A percentile compares a stretch with the other conserved stretches of the same genome.
These are phyloP conservation scores for Pontederia paniculata DNA, from an alignment of 176 grass and related monocot species.

Conservation along the genomic window DNA sequence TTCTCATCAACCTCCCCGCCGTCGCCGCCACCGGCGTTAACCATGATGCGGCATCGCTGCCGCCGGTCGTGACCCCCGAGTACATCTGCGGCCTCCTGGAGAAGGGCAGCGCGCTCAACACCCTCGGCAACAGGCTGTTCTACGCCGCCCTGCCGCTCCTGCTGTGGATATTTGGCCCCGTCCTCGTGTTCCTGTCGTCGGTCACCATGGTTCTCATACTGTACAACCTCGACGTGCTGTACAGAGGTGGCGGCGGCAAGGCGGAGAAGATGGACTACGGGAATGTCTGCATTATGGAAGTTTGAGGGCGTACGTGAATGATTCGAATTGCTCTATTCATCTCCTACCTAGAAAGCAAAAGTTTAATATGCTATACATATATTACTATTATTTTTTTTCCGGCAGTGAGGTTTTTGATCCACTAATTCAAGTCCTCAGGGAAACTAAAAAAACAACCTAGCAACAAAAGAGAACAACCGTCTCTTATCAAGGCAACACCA, in stretches of 20 bases:
- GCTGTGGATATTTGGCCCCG: constrained; percentile 86
- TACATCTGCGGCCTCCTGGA: constrained; percentile 51
- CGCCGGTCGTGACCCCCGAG: constrained; percentile 11
- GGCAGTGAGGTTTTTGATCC: no score
- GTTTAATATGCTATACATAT: no score
- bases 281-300: neutral
- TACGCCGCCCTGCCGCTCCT: constrained; percentile 63
- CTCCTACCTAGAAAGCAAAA: no score
- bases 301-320: no score
- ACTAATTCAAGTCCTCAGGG: no score
- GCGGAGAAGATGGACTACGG: neutral
- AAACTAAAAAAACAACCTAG: no score
- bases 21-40: neutral
- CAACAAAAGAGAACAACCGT: no score
- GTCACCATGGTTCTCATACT: constrained; percentile 51
- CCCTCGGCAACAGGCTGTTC: constrained; percentile 73
- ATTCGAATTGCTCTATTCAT: no score
- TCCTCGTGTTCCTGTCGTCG: constrained; percentile 58
- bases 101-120: constrained; percentile 47
- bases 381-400: no score
- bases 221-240: constrained; percentile 60
- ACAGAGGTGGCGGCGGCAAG: neutral
- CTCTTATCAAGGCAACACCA: no score
- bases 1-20: constrained; percentile 67
- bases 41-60: neutral